phyloP scores from a whole-genome alignment of 176 grass and related monocot genomes.

The Oryza nivara region DNA sequence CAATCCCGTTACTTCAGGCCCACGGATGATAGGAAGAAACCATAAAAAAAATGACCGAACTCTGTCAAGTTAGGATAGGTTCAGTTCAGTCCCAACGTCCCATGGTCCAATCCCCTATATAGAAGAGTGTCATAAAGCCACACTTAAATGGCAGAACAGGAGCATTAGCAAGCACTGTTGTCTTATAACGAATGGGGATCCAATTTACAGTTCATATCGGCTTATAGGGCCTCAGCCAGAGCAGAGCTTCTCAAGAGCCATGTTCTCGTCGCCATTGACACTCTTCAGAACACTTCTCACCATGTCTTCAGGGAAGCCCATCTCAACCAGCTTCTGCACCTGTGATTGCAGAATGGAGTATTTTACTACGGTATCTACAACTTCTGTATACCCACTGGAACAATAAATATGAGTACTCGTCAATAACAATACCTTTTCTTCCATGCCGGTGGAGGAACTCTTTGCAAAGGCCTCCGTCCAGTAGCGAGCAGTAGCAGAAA shows the following conservation, averaged over 20 bases:
- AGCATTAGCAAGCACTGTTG: slow-evolving; percentile 35
- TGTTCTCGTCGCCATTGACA: slow-evolving; percentile 91
- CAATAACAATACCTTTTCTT: slow-evolving; percentile 72
- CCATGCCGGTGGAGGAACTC: slow-evolving; percentile 70
- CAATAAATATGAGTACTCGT: not conserved
- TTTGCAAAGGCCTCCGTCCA: slow-evolving; percentile 97
- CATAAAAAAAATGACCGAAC: not conserved
- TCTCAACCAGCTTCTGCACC: slow-evolving; percentile 94
- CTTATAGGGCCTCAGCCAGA: slow-evolving; percentile 49
- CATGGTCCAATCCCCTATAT: slow-evolving; percentile 40
- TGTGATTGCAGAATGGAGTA: slow-evolving; percentile 32
- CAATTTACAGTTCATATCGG: slow-evolving; percentile 49
- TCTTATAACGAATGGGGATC: slow-evolving; percentile 42
- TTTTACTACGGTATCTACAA: not conserved
- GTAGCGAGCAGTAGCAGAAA: slow-evolving; percentile 79
- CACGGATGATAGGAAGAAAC: not conserved
- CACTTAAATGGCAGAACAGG: slow-evolving; percentile 34
- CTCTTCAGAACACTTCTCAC: slow-evolving; percentile 84
- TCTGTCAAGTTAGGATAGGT: slow-evolving; percentile 16
- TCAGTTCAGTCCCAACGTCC: slow-evolving; percentile 35
- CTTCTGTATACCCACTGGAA: not conserved
- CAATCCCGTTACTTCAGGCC: not conserved
- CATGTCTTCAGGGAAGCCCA: slow-evolving; percentile 92
- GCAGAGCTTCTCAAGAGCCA: slow-evolving; percentile 94
- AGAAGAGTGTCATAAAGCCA: slow-evolving; percentile 42